Evolutionary conservation across 1,284 basidiomycete species (phyloP), one percentile per base, ranked within the genome.

Genomic region (Entoloma clypeatum): DNA sequence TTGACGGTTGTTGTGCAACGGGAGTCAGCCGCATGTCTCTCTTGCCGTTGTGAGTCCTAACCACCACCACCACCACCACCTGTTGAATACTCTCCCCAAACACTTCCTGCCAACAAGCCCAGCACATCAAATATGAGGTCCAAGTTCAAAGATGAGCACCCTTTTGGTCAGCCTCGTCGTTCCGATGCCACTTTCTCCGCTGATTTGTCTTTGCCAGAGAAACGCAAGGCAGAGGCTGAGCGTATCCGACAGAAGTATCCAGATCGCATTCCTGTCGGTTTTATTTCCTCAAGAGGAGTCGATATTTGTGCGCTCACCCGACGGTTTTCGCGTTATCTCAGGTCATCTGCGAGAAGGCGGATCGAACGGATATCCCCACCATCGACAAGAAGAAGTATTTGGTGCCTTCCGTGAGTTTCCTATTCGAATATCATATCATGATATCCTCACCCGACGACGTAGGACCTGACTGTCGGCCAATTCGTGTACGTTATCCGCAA

Each of bases 341-440:
- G 93, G 94, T 99, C 51, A 99, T 99, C 67, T 99, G 96, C 70
- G 96, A 99, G 79, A 98, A 98, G 74, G 95, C 93, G 39, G 95
- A 99, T 73, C 83, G 91, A 62, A 96, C 94, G 43, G 96, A 99
- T 68, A 98, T 99, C 61, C 92, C 94, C 0, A 95, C 93, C 14
- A 98, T 99, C 60, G 96, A 99, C 78, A 99, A 99, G 90, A 99
- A 99, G 89, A 99, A 99, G 76, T 99, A 99, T 58, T 77, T 99
- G 33, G 96, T 99, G 3, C 96, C 96, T 39, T 95, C 93, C 39
- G 92, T 94, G 58, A 54, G 81, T 63, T n/a, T n/a, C 5, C 19
- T 3, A 6, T 26, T 25, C 8, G 19, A 29, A 43, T 46, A 44
- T 37, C 48, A 22, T 45, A n/a, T 11, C 39, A 11, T 14, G 5